A percentile compares a stretch with the other conserved stretches of the same genome.
Evolutionary conservation across 306 rosid genomes (phyloP).

Genomic region (Glycine soja): DNA sequence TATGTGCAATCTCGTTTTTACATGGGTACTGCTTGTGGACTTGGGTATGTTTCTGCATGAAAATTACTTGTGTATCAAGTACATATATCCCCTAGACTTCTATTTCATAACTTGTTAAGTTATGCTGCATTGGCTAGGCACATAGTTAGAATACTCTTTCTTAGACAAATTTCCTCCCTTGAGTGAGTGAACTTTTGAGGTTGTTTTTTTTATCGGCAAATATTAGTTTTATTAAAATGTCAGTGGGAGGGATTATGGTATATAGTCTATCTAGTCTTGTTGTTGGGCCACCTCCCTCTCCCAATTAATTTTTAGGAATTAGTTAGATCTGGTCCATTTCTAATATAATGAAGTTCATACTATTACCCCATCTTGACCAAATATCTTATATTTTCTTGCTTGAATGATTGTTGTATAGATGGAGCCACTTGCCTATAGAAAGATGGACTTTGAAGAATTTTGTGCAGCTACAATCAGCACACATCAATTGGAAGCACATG

Average conservation of each 20-base stretch:
- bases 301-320: background rate
- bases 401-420: constrained; percentile 59
- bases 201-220: no score
- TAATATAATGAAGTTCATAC: constrained; percentile 4
- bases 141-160: background rate
- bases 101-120: background rate
- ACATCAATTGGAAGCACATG: constrained; percentile 91
- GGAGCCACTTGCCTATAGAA: constrained; percentile 87
- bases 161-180: background rate
- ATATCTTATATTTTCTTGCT: constrained; percentile 12
- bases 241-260: background rate
- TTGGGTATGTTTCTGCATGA: constrained; percentile 1
- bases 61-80: background rate
- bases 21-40: background rate
- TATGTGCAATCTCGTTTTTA: background rate
- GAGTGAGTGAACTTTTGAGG: background rate
- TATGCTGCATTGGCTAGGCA: background rate
- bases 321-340: background rate
- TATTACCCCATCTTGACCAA: background rate
- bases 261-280: background rate
- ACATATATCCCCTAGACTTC: background rate
- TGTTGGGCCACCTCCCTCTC: background rate
- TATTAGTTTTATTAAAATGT: no score
- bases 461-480: constrained; percentile 94
- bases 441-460: constrained; percentile 90